phyloP scores from a whole-genome alignment of 345 rosid species.

The Anacardium occidentale region DNA sequence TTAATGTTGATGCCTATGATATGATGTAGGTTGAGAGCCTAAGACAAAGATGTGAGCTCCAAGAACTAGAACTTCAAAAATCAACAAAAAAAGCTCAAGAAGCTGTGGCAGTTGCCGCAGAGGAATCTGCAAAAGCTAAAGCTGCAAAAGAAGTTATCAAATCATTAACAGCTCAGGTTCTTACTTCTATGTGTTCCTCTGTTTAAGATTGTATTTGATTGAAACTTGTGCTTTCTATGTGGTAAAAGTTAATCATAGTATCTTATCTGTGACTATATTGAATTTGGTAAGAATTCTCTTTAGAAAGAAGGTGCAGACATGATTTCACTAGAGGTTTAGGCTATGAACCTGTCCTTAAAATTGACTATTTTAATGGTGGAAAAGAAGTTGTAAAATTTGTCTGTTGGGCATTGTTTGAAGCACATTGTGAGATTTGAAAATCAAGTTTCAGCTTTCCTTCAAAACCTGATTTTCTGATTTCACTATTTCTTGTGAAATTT shows the following conservation, averaged over 20 bases:
- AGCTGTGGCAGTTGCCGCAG: conserved; percentile 66
- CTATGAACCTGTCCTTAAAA: background rate
- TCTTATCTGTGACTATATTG: background rate
- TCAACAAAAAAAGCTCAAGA: conserved; percentile 80
- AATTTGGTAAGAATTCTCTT: background rate
- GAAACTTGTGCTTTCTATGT: background rate
- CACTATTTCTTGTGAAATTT: background rate
- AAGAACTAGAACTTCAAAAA: conserved; percentile 80
- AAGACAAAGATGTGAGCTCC: conserved; percentile 71
- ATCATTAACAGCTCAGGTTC: conserved; percentile 89
- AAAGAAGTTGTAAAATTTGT: background rate
- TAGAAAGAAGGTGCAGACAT: background rate
- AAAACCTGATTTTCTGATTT: background rate
- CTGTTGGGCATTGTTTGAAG: background rate
- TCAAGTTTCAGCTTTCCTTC: background rate
- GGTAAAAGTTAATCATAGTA: background rate
- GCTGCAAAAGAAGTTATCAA: conserved; percentile 96
- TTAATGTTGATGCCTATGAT: conserved; percentile 19
- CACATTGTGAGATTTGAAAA: background rate
- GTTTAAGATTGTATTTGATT: background rate
- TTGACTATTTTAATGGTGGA: background rate
- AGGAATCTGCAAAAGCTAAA: conserved; percentile 79
- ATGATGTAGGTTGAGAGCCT: conserved; percentile 68
- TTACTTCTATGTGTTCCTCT: conserved; percentile 15
- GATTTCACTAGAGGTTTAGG: background rate